Conservation (phyloP, 164 flowering plant species). For the Tetracentron sinense region DNA sequence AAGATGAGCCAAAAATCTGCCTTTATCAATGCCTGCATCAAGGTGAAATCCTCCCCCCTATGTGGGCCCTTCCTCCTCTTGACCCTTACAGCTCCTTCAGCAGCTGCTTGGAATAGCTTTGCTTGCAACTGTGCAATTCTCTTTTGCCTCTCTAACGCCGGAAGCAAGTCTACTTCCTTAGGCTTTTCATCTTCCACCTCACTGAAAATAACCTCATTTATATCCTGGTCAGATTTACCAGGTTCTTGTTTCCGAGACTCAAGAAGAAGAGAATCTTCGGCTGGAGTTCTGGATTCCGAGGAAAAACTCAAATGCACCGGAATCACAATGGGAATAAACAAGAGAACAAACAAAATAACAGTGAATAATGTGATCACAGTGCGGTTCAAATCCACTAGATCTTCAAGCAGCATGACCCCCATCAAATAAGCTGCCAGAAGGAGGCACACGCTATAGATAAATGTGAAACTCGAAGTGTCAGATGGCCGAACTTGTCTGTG, state of each 20-base stretch:
- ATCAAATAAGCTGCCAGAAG: constrained; percentile 91
- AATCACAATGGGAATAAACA: constrained; percentile 62
- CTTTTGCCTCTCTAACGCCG: constrained; percentile 73
- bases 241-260: constrained; percentile 41
- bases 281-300: constrained; percentile 31
- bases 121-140: constrained; percentile 80
- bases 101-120: constrained; percentile 86
- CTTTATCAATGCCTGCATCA: constrained; percentile 83
- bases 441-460: constrained; percentile 76
- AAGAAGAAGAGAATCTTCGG: constrained; percentile 58
- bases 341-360: constrained; percentile 50
- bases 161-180: constrained; percentile 75
- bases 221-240: constrained; percentile 29
- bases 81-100: constrained; percentile 94
- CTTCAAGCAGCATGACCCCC: constrained; percentile 94
- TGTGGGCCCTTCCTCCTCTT: constrained; percentile 87
- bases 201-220: constrained; percentile 68
- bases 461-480: constrained; percentile 66
- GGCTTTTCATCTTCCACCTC: constrained; percentile 96
- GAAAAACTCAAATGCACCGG: constrained; percentile 49
- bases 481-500: constrained; percentile 75
- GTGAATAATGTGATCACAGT: constrained; percentile 54
- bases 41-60: constrained; percentile 94
- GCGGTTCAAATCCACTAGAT: constrained; percentile 59
- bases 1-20: constrained; percentile 97